Evolutionary conservation across 1,139 yeast species (phyloP), one percentile per base, ranked within the genome.

Genomic region (Zygosaccharomyces pseudobailii): DNA sequence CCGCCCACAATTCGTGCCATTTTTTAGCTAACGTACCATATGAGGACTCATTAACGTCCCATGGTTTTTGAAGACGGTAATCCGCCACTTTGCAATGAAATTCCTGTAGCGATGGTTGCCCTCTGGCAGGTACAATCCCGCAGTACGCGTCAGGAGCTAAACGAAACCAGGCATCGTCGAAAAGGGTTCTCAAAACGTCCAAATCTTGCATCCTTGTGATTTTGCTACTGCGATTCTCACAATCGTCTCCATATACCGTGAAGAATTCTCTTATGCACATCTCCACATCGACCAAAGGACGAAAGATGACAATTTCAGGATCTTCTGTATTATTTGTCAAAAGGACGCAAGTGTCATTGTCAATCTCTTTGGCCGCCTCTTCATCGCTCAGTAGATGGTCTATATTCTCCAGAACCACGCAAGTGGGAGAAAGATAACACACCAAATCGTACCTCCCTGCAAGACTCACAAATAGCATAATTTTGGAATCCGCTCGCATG

Each of bases 241-340:
- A 44, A 41, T 53, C 55, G 42, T 51, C 48, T 10, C 57, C 58
- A 50, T 65, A 65, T 6, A 61, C 54, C 4, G 67, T 63, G 44
- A 65, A 59, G 45, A 53, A 63, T 45, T 65, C 69, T 34, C 54
- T 56, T n/a, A 65, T 53, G 45, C 67, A 65, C 61, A 63, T 60
- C 6, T 57, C 58, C 9, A 63, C 58, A 27, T 62, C 69, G 6
- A 49, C 43, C 40, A 55, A 59, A 2, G 69, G 69, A 39, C 60
- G 57, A 27, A 62, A 40, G 3, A 62, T 52, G 22, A 62, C 51
- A 6, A 63, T 40, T 38, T 56, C 58, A 8, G 63, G 54, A 32
- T 33, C 41, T 2, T 42, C 42, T 9, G 48, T 42, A 22, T 46
- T 39, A 38, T 55, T 56, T 19, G 55, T 46, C 25, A 53, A 46